A percentile compares a stretch with the other conserved stretches of the same genome.
Conservation (phyloP, 495 filamentous ascomycete species). For the Talaromyces wortmannii region DNA sequence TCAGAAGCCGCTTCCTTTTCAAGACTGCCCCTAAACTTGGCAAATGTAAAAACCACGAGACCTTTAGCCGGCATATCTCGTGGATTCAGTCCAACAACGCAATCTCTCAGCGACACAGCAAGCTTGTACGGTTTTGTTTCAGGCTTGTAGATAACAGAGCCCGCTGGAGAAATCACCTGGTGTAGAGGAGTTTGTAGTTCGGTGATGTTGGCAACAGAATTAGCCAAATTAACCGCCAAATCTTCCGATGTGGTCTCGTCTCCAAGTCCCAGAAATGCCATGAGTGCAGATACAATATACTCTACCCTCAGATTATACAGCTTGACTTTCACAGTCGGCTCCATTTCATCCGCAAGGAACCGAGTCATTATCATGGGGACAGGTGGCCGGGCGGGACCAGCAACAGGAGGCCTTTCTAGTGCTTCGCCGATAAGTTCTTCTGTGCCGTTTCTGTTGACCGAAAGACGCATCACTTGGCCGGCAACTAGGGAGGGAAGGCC, state of each 20-base stretch:
- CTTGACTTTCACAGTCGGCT: conserved; percentile 83
- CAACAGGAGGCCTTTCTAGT: conserved; percentile 15
- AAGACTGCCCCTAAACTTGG: conserved; percentile 55
- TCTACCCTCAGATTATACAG: conserved; percentile 74
- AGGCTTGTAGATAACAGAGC: conserved; percentile 7
- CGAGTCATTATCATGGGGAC: conserved; percentile 68
- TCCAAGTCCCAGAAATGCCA: conserved; percentile 65
- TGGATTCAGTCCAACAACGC: conserved; percentile 80
- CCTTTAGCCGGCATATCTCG: conserved; percentile 65
- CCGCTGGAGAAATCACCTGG: background rate
- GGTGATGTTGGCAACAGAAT: conserved; percentile 71
- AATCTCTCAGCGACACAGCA: conserved; percentile 70
- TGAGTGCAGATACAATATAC: conserved; percentile 75
- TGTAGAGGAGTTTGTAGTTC: conserved; percentile 30
- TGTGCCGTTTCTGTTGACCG: conserved; percentile 51
- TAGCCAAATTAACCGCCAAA: conserved; percentile 65
- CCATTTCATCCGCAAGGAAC: conserved; percentile 88
- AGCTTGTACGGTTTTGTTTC: conserved; percentile 52
- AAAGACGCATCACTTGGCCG: conserved; percentile 55
- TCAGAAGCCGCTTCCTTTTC: conserved; percentile 54
- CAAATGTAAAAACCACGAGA: conserved; percentile 69
- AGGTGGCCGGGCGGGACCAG: conserved; percentile 13
- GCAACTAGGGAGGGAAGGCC: conserved; percentile 76
- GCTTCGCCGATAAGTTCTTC: conserved; percentile 64
- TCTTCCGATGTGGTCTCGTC: conserved; percentile 67